A percentile compares a stretch with the other conserved stretches of the same genome.
Evolutionary conservation across 441 rosid genomes (phyloP).

Genomic region (Croton setiger): DNA sequence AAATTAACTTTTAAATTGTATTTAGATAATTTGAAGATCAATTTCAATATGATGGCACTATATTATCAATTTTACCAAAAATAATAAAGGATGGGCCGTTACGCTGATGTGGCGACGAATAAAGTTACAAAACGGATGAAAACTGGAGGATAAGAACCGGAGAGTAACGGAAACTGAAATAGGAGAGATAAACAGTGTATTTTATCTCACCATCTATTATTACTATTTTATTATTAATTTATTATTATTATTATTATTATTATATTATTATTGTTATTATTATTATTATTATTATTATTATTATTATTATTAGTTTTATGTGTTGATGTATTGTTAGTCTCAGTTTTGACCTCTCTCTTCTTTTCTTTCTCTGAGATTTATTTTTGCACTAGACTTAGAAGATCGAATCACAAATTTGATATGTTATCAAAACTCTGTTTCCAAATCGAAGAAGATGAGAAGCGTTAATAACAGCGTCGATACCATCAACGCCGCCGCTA

Average conservation of each 20-base stretch:
- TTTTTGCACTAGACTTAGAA: constrained; percentile 2
- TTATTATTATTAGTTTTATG: not conserved
- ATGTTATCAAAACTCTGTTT: constrained; percentile 25
- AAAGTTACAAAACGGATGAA: constrained; percentile 23
- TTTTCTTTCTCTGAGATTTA: not conserved
- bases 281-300: not conserved
- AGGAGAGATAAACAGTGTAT: not conserved
- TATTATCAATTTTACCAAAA: too few species aligned
- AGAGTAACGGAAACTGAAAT: constrained; percentile 28
- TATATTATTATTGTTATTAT: too few species aligned
- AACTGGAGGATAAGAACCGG: constrained; percentile 44
- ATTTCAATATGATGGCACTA: too few species aligned
- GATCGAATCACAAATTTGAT: constrained; percentile 30
- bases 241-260: not conserved
- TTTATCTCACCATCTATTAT: not conserved
- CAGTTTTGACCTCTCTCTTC: constrained; percentile 1
- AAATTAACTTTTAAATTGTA: too few species aligned
- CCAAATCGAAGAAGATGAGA: constrained; percentile 36
- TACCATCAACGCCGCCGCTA: constrained; percentile 92
- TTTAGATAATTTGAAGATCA: too few species aligned
- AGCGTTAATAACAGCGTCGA: constrained; percentile 59
- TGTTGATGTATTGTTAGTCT: not conserved
- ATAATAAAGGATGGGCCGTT: constrained; percentile 17
- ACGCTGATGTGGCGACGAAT: constrained; percentile 34
- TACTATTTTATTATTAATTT: not conserved